Evolutionary conservation across 805 yeast genomes (phyloP), one percentile per base, ranked within the genome.

Genomic region (Yueomyces sp.): DNA sequence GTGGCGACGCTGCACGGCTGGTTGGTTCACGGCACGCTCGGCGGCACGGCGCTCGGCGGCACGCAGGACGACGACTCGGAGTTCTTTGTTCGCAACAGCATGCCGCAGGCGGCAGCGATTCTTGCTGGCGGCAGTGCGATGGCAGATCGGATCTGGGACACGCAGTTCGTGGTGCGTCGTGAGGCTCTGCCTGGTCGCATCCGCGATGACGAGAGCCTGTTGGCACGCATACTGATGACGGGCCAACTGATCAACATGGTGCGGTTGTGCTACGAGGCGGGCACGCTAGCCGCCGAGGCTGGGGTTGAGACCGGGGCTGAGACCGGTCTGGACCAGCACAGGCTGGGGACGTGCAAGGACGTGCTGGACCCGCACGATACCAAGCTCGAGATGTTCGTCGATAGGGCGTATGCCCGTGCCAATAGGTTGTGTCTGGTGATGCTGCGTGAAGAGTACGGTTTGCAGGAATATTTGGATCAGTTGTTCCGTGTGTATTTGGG

Each of bases 191-290:
- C 9, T 30, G 9, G 2, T 6, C 6, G 9, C 6, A 30, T 30
- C 6, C 9, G 9, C 9, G 33, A 30, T 30, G 9, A 30, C 41
- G 94, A 85, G 53, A 94, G 90, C 0, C 54, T 87, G 36, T 77
- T 90, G 4, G 70, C 72, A 44, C 33, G 9, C 6, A 30, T 30
- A 0, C 64, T 90, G 28, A 66, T 78, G 42, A 85, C 96, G 0
- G 99, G 99, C 2, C 88, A 86, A 60, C 80, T 80, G 52, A 64
- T 87, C 44, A 84, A 85, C 53, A 79, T 90, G 3, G 68, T 36
- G 37, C 64, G 45, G 61, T 62, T 46, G 57, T 68, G 56, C 48
- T 56, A 46, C 36, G 53, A 51, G 11, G 19, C 19, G 19, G 19
- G 19, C 19, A 19, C 19, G 19, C 19, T 19, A 19, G 19, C 19